Percentiles rank a stretch among this genome's conserved stretches.
Evolutionary conservation across 331 rosid species (phyloP).

Genomic region (Stylosanthes scabra): DNA sequence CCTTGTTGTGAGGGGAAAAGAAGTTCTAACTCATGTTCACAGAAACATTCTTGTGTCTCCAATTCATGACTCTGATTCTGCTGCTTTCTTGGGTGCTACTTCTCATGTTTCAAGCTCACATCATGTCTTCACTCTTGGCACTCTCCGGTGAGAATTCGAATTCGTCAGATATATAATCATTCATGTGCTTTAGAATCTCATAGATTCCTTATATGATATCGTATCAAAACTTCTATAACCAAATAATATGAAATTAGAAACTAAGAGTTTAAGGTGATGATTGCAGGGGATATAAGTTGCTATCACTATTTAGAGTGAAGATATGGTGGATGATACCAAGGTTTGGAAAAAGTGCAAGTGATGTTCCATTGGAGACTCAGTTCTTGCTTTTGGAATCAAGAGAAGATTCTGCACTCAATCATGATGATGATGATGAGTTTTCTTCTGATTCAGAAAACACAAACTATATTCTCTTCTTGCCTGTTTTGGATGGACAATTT

Average conservation of each 20-base stretch:
- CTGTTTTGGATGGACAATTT: constrained; percentile 75
- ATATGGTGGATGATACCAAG: constrained; percentile 87
- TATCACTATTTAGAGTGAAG: constrained; percentile 66
- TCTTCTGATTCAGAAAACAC: constrained; percentile 42
- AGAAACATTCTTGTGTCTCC: constrained; percentile 54
- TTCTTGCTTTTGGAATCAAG: constrained; percentile 68
- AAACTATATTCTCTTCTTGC: constrained; percentile 67
- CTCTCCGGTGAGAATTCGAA: constrained; percentile 54
- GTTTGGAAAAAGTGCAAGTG: constrained; percentile 57
- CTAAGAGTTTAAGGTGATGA: neutral
- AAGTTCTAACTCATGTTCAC: constrained; percentile 58
- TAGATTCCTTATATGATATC: too few species aligned
- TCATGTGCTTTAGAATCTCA: too few species aligned
- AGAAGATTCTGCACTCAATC: constrained; percentile 43
- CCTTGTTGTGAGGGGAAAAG: constrained; percentile 54
- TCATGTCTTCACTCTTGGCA: constrained; percentile 66
- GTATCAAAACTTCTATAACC: too few species aligned
- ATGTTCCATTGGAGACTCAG: constrained; percentile 77
- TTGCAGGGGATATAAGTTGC: constrained; percentile 60
- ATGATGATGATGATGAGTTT: constrained; percentile 42
- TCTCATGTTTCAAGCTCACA: constrained; percentile 48
- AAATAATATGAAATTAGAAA: too few species aligned
- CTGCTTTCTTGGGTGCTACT: constrained; percentile 72
- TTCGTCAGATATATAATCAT: too few species aligned
- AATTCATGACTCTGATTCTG: constrained; percentile 54